A percentile compares a stretch with the other conserved stretches of the same genome.
These are phyloP conservation scores for Penicillium sp. DNA, from an alignment of 2,329 filamentous ascomycete genomes.

Conservation along the genomic window DNA sequence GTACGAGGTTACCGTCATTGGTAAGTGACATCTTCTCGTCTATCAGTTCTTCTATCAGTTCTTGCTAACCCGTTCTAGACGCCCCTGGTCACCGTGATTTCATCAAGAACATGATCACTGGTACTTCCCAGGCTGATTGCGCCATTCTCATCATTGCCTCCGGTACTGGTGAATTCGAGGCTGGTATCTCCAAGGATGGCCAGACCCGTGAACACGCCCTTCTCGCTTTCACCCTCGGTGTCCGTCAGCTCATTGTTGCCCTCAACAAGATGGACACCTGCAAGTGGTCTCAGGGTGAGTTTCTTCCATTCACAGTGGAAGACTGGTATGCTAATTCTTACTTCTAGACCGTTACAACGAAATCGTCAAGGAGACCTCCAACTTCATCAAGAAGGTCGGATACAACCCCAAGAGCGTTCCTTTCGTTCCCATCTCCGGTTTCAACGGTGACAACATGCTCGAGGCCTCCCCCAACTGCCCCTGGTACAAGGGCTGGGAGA, in stretches of 20 bases:
- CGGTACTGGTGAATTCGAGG: constrained; percentile 99
- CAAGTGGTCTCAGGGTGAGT: constrained; percentile 78
- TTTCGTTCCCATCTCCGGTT: constrained; percentile 99
- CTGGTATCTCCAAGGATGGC: constrained; percentile 99
- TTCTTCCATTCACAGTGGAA: too few relatives aligned
- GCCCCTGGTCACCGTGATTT: constrained; percentile 99
- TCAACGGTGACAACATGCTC: constrained; percentile 99
- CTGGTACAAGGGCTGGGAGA: constrained; percentile 99
- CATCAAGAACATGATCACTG: constrained; percentile 99
- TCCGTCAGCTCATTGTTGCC: constrained; percentile 99
- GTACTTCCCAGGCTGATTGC: constrained; percentile 99
- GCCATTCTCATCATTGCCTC: constrained; percentile 99
- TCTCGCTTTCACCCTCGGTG: constrained; percentile 99
- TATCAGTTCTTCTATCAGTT: background rate
- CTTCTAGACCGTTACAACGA: constrained; percentile 77
- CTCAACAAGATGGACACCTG: constrained; percentile 99
- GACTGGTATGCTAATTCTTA: background rate
- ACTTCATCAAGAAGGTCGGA: constrained; percentile 99
- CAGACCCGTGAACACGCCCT: constrained; percentile 99
- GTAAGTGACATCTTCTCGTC: constrained; percentile 49
- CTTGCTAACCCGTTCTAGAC: constrained; percentile 54
- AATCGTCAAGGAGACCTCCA: constrained; percentile 99
- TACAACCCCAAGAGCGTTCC: constrained; percentile 99
- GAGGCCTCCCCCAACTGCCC: constrained; percentile 83
- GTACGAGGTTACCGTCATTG: constrained; percentile 98